Conservation (phyloP, 2,329 filamentous ascomycete species). For the Pezicula carpinea region DNA sequence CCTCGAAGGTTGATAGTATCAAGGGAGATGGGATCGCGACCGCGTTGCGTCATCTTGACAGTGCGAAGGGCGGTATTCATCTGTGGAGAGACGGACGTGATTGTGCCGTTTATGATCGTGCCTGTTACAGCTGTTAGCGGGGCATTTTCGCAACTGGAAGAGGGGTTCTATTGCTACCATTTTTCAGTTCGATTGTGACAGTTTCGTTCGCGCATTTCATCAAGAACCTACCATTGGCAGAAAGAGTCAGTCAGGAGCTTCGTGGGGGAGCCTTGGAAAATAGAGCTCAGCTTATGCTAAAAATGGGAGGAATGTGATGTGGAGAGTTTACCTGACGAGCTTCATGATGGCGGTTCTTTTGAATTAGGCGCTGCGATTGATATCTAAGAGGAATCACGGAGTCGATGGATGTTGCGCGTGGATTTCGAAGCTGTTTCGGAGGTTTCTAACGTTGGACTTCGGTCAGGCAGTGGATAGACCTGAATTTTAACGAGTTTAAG, state of each 20-base stretch:
- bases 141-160: background rate
- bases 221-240: conserved; percentile 65
- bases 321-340: conserved; percentile 77
- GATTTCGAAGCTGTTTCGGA: background rate
- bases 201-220: conserved; percentile 99
- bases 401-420: conserved; percentile 5
- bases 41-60: conserved; percentile 92
- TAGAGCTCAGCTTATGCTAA: conserved; percentile 41
- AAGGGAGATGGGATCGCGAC: conserved; percentile 80
- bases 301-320: conserved; percentile 19
- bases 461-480: too few species aligned
- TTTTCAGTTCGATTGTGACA: conserved; percentile 97
- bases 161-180: conserved; percentile 55
- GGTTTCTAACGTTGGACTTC: background rate
- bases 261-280: conserved; percentile 33
- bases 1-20: conserved; percentile 97
- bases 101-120: conserved; percentile 94
- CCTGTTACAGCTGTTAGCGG: conserved; percentile 43
- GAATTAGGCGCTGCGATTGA: background rate
- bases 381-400: background rate
- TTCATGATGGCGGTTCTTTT: conserved; percentile 65
- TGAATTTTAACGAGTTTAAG: too few species aligned
- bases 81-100: conserved; percentile 92
- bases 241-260: conserved; percentile 30
- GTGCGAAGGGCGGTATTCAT: conserved; percentile 97